Conservation (phyloP, 2,329 filamentous ascomycete genomes). For the Phaeoacremonium minimum region DNA sequence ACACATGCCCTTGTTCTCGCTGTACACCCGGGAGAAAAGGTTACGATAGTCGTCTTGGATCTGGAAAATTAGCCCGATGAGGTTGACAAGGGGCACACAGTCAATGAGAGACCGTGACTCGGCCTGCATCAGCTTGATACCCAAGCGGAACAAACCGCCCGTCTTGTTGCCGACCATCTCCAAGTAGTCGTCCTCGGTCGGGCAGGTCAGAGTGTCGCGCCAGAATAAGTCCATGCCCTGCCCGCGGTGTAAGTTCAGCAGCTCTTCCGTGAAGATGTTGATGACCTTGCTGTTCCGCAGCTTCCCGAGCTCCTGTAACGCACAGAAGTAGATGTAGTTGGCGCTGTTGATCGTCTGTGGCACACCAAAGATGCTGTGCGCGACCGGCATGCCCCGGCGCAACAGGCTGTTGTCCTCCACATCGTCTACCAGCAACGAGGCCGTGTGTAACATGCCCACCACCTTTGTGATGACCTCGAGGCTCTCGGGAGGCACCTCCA, state of each 20-base stretch:
- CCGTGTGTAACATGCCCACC: constrained; percentile 81
- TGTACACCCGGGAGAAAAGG: constrained; percentile 70
- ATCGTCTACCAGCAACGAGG: constrained; percentile 80
- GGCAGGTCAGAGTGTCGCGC: constrained; percentile 79
- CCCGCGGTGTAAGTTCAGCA: constrained; percentile 78
- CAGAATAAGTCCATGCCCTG: constrained; percentile 92
- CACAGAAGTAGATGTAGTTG: constrained; percentile 84
- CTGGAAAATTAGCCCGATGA: constrained; percentile 83
- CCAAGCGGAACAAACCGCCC: constrained; percentile 78
- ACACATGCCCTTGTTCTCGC: constrained; percentile 85
- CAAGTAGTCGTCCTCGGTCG: constrained; percentile 84
- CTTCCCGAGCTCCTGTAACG: constrained; percentile 68
- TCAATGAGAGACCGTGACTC: constrained; percentile 56
- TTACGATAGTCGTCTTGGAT: constrained; percentile 95
- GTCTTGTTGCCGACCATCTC: constrained; percentile 94
- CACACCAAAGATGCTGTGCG: constrained; percentile 79
- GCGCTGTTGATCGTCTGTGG: constrained; percentile 88
- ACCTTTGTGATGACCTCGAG: constrained; percentile 74
- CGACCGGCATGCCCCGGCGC: constrained; percentile 74
- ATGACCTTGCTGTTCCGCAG: constrained; percentile 64
- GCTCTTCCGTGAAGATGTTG: constrained; percentile 73
- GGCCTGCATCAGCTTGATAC: constrained; percentile 84
- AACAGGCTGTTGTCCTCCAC: constrained; percentile 69
- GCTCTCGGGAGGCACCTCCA: constrained; percentile 66
- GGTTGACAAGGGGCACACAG: constrained; percentile 79